Conservation (phyloP, 108 stramenopile species). For the Skeletonema marinoi region DNA sequence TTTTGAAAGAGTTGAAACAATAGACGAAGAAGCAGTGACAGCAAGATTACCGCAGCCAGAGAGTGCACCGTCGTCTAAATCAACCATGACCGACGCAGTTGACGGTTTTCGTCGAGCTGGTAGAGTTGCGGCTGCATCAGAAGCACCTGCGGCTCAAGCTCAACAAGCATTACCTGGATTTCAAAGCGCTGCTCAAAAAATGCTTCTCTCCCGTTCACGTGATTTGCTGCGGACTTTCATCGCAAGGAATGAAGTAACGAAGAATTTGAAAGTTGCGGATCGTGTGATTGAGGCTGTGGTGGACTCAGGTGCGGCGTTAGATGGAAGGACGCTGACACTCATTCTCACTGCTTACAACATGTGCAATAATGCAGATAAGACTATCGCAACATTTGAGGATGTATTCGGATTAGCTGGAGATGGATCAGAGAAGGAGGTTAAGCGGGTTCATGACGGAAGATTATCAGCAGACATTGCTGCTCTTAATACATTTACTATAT, state of each 20-base stretch:
- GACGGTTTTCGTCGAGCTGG: conserved; percentile 44
- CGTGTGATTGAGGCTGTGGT: conserved; percentile 82
- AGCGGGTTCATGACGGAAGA: conserved; percentile 30
- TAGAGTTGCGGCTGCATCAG: conserved; percentile 10
- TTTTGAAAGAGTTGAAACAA: conserved; percentile 61
- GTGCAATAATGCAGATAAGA: conserved; percentile 61
- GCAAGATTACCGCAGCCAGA: not conserved
- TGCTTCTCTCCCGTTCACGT: conserved; percentile 70
- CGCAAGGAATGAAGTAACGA: conserved; percentile 47
- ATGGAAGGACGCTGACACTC: conserved; percentile 74
- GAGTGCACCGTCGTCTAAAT: conserved; percentile 11
- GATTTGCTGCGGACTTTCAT: conserved; percentile 73
- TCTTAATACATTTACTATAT: conserved; percentile 72
- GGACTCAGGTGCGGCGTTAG: conserved; percentile 65
- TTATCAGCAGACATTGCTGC: conserved; percentile 56
- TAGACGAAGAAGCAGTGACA: conserved; percentile 2
- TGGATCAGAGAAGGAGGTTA: conserved; percentile 52
- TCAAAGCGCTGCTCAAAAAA: conserved; percentile 39
- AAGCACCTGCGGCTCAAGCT: not conserved
- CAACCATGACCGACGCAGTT: conserved; percentile 39
- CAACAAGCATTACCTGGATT: conserved; percentile 17
- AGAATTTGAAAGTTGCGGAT: conserved; percentile 78
- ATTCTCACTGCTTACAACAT: conserved; percentile 77
- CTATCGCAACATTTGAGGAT: conserved; percentile 79
- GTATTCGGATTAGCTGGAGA: conserved; percentile 67